A percentile compares a stretch with the other conserved stretches of the same genome.
These are phyloP conservation scores for Saturnispora quitensis DNA, from an alignment of 805 yeast genomes.

Conservation along the genomic window DNA sequence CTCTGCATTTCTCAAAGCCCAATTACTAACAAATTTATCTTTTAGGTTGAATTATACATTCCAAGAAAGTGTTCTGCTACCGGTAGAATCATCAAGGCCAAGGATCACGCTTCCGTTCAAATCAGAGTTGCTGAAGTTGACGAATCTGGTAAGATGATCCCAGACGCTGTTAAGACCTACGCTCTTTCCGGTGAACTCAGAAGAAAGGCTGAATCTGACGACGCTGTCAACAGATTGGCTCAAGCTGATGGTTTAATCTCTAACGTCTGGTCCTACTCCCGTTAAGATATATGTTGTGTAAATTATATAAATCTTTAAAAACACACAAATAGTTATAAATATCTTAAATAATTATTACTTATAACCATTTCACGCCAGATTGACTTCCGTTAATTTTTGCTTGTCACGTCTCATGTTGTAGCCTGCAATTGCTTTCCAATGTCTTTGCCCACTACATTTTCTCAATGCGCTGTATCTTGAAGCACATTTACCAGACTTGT, in stretches of 20 bases:
- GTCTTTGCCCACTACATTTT: no score
- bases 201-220: conserved; percentile 99
- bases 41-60: conserved; percentile 98
- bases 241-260: conserved; percentile 97
- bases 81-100: conserved; percentile 99
- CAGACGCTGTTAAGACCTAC: conserved; percentile 87
- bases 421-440: background rate
- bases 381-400: background rate
- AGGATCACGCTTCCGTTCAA: conserved; percentile 99
- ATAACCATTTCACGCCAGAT: background rate
- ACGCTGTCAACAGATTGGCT: conserved; percentile 97
- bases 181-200: conserved; percentile 97
- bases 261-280: conserved; percentile 93
- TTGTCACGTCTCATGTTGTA: background rate
- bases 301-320: conserved; percentile 2
- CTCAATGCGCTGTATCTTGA: no score
- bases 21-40: conserved; percentile 14
- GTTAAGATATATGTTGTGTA: conserved; percentile 38
- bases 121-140: conserved; percentile 98
- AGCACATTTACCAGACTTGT: no score
- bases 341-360: background rate
- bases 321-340: conserved; percentile 2
- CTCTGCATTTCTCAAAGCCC: background rate
- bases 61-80: conserved; percentile 99
- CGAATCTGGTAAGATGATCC: conserved; percentile 89